Conservation (phyloP, 441 rosid genomes). For the Jatropha multifida region DNA sequence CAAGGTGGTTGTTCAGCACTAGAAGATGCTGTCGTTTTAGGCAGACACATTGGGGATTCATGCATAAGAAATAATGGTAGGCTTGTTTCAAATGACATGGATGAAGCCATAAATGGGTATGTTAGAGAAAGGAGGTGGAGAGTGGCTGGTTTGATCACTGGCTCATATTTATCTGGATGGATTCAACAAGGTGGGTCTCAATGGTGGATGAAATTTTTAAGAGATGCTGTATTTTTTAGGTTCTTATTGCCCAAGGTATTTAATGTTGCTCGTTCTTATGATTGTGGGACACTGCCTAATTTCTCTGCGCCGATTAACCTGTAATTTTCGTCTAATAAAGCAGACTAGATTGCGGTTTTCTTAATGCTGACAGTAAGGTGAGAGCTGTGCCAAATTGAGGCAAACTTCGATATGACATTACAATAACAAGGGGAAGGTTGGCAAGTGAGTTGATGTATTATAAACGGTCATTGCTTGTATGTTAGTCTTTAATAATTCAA, state of each 20-base stretch:
- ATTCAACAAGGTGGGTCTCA: conserved; percentile 31
- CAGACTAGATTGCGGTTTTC: not conserved
- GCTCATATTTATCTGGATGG: conserved; percentile 38
- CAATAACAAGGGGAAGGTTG: no score
- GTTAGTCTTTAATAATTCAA: no score
- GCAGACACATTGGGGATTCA: conserved; percentile 36
- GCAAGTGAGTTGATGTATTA: no score
- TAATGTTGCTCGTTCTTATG: not conserved
- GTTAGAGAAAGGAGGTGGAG: conserved; percentile 44
- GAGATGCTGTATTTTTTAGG: conserved; percentile 30
- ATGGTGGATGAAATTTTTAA: conserved; percentile 35
- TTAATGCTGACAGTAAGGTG: no score
- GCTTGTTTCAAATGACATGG: conserved; percentile 16
- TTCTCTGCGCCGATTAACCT: not conserved
- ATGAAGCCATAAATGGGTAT: conserved; percentile 28
- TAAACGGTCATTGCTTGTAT: no score
- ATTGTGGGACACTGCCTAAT: conserved; percentile 39
- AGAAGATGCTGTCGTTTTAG: conserved; percentile 48
- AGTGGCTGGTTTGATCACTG: conserved; percentile 19
- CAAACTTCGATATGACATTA: no score
- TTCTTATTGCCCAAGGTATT: not conserved
- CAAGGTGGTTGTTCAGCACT: conserved; percentile 43
- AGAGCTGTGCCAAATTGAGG: no score
- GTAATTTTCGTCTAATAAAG: not conserved
- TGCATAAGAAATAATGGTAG: not conserved